Evolutionary conservation across 208 protist genomes (phyloP), one percentile per base, ranked within the genome.

Genomic region (Strigomonas galati): DNA sequence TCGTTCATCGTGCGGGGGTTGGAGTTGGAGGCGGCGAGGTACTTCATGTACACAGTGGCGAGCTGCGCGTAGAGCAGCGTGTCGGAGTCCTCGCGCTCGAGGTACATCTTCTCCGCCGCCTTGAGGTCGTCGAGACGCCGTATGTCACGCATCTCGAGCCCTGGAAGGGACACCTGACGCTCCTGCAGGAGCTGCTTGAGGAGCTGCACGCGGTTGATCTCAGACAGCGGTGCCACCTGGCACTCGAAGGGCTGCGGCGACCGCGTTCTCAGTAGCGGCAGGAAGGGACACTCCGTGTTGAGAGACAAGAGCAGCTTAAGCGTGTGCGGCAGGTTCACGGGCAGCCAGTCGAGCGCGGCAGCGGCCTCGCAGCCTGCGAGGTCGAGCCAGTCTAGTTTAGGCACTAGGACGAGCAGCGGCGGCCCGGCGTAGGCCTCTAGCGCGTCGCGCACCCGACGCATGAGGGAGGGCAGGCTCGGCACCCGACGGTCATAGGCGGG

Each of bases 241-340:
- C 77, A 78, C 65, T 93, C 89, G 64, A 84, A 90, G n/a, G 89
- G 89, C 67, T 93, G 86, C 17, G 86, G 89, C 43, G 78, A 63
- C 52, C 86, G 85, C 62, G 81, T 76, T 49, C 89, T 81, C 63
- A 93, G 65, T 28, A 76, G 40, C n/a, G 71, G 55, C 35, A 95
- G 82, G n/a, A 87, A 58, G 40, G 78, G 81, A 62, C 82, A 84
- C 24, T 86, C 80, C 5, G 84, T 92, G 60, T 87, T 72, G 40
- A 93, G 44, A 0, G 84, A 82, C 15, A 92, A 58, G 43, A 92
- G 76, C 49, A 92, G 60, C 52, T 72, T 79, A 2, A 95, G 71
- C 40, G 58, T 56, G 15, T 55, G 57, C 1, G 89, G 82, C 26
- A 95, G 76, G 65, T 63, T 84, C 52, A 76, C 58, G 0, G 89